Percentiles rank a stretch among this genome's conserved stretches.
These are phyloP conservation scores for Populus simonii DNA, from an alignment of 345 rosid species.

Conservation along the genomic window DNA sequence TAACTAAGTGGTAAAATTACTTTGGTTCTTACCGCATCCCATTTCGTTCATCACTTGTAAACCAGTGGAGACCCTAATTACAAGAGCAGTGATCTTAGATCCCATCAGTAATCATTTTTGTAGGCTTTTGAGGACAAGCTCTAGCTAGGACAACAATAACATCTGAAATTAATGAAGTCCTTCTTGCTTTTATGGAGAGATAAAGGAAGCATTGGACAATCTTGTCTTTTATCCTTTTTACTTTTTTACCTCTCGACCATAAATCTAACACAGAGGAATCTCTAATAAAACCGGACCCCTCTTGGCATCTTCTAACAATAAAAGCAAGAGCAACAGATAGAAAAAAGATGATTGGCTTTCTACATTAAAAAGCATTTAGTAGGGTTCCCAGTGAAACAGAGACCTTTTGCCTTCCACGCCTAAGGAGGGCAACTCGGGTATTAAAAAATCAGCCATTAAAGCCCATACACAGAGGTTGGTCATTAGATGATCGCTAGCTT, in stretches of 20 bases:
- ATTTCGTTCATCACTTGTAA: not conserved
- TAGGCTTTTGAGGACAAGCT: not conserved
- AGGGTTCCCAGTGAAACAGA: constrained; percentile 16
- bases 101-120: not conserved
- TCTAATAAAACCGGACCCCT: constrained; percentile 18
- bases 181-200: not conserved
- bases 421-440: constrained; percentile 23
- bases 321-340: constrained; percentile 33
- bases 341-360: constrained; percentile 46
- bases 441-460: not conserved
- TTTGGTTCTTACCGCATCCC: not conserved
- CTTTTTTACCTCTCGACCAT: not conserved
- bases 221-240: too few species aligned
- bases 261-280: not conserved
- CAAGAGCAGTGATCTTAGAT: not conserved
- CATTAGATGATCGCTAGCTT: constrained; percentile 22
- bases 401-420: constrained; percentile 40
- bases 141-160: not conserved
- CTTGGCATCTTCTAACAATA: constrained; percentile 19
- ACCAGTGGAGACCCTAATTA: not conserved
- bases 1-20: not conserved
- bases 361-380: constrained; percentile 21
- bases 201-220: not conserved
- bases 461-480: constrained; percentile 8
- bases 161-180: not conserved